Conservation (phyloP, 2,329 filamentous ascomycete genomes). For the Calonectria pseudoreteaudii region DNA sequence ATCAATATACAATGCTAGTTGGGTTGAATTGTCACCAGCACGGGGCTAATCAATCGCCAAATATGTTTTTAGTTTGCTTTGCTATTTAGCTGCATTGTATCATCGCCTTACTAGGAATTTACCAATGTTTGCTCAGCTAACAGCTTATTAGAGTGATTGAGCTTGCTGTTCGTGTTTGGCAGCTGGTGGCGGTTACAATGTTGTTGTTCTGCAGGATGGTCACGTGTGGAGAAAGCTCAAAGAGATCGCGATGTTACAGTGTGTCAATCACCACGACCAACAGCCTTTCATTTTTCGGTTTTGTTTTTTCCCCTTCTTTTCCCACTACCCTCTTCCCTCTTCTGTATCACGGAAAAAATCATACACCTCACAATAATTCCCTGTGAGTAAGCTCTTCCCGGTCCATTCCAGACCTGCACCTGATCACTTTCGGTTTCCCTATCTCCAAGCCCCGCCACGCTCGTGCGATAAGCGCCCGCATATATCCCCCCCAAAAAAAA, state of each 20-base stretch:
- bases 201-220: neutral
- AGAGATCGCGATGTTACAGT: neutral
- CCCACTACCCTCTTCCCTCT: neutral
- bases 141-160: neutral
- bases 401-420: neutral
- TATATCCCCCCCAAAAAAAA: neutral
- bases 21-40: neutral
- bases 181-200: neutral
- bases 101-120: neutral
- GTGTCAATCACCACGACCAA: neutral
- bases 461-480: slow-evolving; percentile 15
- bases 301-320: too few species aligned
- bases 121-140: neutral
- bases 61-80: neutral
- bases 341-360: too few species aligned
- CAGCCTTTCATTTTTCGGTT: neutral
- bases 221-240: neutral
- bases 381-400: neutral
- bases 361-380: neutral
- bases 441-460: slow-evolving; percentile 6
- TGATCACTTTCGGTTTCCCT: neutral
- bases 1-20: neutral
- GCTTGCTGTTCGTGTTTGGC: neutral
- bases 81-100: neutral
- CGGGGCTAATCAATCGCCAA: neutral